phyloP scores from a whole-genome alignment of 257 asterid species.

The Prunella vulgaris region DNA sequence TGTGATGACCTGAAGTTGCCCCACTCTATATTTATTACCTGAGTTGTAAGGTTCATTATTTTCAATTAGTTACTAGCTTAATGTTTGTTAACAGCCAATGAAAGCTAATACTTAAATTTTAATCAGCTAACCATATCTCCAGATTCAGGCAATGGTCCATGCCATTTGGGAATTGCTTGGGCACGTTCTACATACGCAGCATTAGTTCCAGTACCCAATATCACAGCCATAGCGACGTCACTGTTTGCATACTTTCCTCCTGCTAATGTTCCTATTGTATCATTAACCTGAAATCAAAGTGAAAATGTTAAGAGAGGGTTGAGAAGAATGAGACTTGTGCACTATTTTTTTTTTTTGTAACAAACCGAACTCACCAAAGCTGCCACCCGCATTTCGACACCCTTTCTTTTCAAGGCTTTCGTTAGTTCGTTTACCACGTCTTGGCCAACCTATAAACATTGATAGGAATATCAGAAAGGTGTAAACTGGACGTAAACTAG shows the following conservation, averaged over 20 bases:
- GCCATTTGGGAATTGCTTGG: constrained; percentile 96
- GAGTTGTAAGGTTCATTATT: not conserved
- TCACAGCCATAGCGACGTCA: constrained; percentile 70
- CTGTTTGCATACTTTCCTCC: constrained; percentile 68
- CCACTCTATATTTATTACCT: constrained; percentile 99
- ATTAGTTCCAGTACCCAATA: constrained; percentile 89
- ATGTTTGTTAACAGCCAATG: too few species aligned
- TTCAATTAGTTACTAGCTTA: too few species aligned
- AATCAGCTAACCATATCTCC: constrained; percentile 76
- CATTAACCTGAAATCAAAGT: constrained; percentile 53
- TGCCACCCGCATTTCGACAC: constrained; percentile 73
- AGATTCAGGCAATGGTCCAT: constrained; percentile 78
- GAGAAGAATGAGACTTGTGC: not conserved
- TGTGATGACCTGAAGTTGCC: constrained; percentile 89
- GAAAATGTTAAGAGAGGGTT: not conserved
- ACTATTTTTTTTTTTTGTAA: too few species aligned
- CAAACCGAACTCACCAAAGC: constrained; percentile 57
- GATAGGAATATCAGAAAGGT: not conserved
- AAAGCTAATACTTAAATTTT: not conserved
- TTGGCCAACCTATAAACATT: constrained; percentile 58
- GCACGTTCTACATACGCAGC: constrained; percentile 93
- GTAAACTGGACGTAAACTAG: not conserved
- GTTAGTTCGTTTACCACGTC: constrained; percentile 78
- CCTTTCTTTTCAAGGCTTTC: constrained; percentile 71
- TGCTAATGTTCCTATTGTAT: constrained; percentile 89